These are phyloP conservation scores for Aspergillus udagawae DNA, from an alignment of 2,329 filamentous ascomycete genomes.

Conservation along the genomic window DNA sequence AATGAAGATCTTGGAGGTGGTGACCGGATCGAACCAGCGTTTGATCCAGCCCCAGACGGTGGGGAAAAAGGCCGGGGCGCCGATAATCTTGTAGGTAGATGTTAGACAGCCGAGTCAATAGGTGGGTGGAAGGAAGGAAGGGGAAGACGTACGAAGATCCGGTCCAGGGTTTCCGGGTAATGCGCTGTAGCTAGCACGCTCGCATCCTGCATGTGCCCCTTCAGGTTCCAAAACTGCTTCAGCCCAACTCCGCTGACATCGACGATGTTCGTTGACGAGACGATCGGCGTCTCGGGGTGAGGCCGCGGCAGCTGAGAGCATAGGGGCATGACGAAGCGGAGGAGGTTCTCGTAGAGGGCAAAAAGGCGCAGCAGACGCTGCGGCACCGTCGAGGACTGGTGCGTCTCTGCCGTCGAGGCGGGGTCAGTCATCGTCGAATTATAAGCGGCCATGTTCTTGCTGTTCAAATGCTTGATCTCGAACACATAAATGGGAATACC, in stretches of 20 bases:
- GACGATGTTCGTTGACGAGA: conserved; percentile 90
- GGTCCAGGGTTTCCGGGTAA: conserved; percentile 89
- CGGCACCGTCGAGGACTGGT: conserved; percentile 54
- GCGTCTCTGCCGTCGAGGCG: conserved; percentile 54
- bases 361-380: conserved; percentile 80
- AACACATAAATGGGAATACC: conserved; percentile 92
- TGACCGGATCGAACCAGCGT: conserved; percentile 91
- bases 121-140: not conserved
- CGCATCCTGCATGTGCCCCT: conserved; percentile 89
- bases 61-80: conserved; percentile 84
- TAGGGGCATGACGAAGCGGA: conserved; percentile 78
- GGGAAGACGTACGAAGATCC: conserved; percentile 58
- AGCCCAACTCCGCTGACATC: conserved; percentile 84
- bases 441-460: conserved; percentile 75
- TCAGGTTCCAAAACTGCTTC: conserved; percentile 94
- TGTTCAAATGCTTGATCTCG: conserved; percentile 77
- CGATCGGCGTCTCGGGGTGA: conserved; percentile 76
- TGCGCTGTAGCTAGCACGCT: conserved; percentile 84
- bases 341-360: conserved; percentile 89
- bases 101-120: conserved; percentile 1
- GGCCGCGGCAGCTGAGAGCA: conserved; percentile 75
- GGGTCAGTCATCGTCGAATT: conserved; percentile 49
- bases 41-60: conserved; percentile 93
- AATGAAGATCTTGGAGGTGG: conserved; percentile 94
- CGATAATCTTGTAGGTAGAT: conserved; percentile 60